Evolutionary conservation across 768 basidiomycete genomes (phyloP), one percentile per base, ranked within the genome.

Genomic region (Termitomyces sp.): DNA sequence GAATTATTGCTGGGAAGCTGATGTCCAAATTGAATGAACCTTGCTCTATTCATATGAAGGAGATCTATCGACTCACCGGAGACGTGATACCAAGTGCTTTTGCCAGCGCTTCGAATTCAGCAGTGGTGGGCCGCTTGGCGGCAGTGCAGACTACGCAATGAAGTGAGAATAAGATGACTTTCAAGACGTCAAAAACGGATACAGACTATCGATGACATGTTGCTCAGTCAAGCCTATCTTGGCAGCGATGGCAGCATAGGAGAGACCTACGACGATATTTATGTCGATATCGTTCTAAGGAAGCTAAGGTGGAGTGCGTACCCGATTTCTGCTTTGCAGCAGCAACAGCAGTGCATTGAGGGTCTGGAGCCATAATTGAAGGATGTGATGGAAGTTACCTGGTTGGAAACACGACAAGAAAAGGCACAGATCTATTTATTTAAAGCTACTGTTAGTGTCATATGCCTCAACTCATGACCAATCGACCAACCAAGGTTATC

Each of bases 301-400:
- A 18, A 6, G 36, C 9, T 8, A 16, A 50, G 12, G 16, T n/a
- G 23, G 7, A 26, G 4, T 49, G 61, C 71, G n/a, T 58, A 87
- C 88, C 82, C 62, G 77, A 74, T 65, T 67, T 73, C 1, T 65
- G 54, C 74, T 82, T 76, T 13, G 86, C 87, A 32, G 72, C 72
- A 63, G 74, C 74, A 64, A 90, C 74, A 50, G 86, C 86, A 64
- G 77, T 64, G 71, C 88, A 89, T 68, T 78, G 79, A 10, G 81
- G 81, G 72, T 78, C 74, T 50, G 63, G 62, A 50, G 66, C 66
- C 66, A 66, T 66, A n/a, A 41, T 5, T 56, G 53, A 28, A 51
- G 26, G 9, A 7, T 38, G 53, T 30, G 33, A 44, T 32, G 49
- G 26, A 35, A 30, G 55, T 23, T 54, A 41, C 26, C 33, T 46